Base-by-base conservation (phyloP, 2,329 filamentous ascomycete genomes). In the Fusarium albosuccineum region DNA sequence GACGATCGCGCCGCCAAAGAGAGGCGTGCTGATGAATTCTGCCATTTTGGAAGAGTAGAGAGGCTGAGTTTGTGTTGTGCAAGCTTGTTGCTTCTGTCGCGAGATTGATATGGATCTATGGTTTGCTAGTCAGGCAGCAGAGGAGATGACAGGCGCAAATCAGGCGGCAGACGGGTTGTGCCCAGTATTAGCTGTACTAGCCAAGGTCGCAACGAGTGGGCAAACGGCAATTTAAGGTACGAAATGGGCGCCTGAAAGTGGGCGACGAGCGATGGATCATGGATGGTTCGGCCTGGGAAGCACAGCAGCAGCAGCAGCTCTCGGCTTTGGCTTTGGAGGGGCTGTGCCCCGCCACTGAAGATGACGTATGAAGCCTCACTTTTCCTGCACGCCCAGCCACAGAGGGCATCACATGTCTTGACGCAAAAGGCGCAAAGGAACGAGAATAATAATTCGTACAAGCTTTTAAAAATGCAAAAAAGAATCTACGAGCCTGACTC, bases 1-100 rank as follows among this genome's bases (percentile, higher is more conserved):
- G 68, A 85, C 83, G 66, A 94, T 86, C 63, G 91, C 91, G 75
- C 91, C 91, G 75, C 91, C 92, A 75, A 89, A 94, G 46, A 94
- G 87, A 56, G 86, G 82, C 48, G 85, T 89, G 70, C 75, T 82
- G 64, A 81, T 82, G 79, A 86, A 93, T 29, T 79, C 77, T 68
- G 87, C 79, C 84, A 86, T 88, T 57, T 50, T 77, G 62, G 7
- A 29, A 49, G 54, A 11, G 16, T 46, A 26, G 17, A 13, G 8
- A 34, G 26, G 27, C 26, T 29, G 41, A 34, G 26, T 42, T 13
- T 22, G 34, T 40, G 5, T 56, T 11, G 37, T 16, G 30, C 2
- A 26, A 39, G 22, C 27, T 29, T 36, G 36, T 50, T 14, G 29
- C 13, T 27, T 37, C 36, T 41, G 57, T 56, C 42, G 60, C 63